phyloP scores from a whole-genome alignment of 2,329 filamentous ascomycete genomes.

The Sporothrix globosa region DNA sequence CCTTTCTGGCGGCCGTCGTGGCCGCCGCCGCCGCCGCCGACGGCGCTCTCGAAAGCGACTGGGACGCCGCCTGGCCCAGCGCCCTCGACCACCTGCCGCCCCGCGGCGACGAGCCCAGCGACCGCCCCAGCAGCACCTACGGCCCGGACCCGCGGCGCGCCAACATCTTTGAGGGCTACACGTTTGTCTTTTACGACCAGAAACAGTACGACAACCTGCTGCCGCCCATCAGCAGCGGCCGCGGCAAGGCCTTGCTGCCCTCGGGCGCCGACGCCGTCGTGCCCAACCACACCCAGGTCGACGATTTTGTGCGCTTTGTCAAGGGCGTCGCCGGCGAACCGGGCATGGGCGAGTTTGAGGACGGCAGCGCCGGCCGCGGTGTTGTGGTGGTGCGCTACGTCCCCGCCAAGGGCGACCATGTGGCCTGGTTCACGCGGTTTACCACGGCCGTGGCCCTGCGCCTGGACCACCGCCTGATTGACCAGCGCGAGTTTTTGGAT shows the following conservation, averaged over 20 bases:
- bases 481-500: slow-evolving; percentile 90
- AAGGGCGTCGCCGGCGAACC: slow-evolving; percentile 75
- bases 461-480: slow-evolving; percentile 79
- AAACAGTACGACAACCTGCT: slow-evolving; percentile 76
- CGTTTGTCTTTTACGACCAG: slow-evolving; percentile 81
- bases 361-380: slow-evolving; percentile 66
- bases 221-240: slow-evolving; percentile 73
- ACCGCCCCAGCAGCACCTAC: slow-evolving; percentile 70
- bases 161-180: slow-evolving; percentile 82
- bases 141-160: slow-evolving; percentile 67
- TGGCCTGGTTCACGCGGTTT: slow-evolving; percentile 71
- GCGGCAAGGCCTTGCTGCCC: slow-evolving; percentile 77
- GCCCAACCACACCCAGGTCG: slow-evolving; percentile 65
- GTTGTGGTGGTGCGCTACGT: slow-evolving; percentile 78
- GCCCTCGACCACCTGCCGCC: slow-evolving; percentile 72
- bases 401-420: slow-evolving; percentile 57
- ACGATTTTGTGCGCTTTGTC: slow-evolving; percentile 79
- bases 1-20: slow-evolving; percentile 74
- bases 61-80: slow-evolving; percentile 77
- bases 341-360: slow-evolving; percentile 65
- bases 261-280: slow-evolving; percentile 51
- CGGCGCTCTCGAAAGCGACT: slow-evolving; percentile 74
- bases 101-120: slow-evolving; percentile 72
- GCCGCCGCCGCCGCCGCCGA: slow-evolving; percentile 47
- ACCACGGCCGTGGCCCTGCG: slow-evolving; percentile 69